Evolutionary conservation across 106 monocot species (phyloP).

Genomic region (Dioscorea dumetorum): DNA sequence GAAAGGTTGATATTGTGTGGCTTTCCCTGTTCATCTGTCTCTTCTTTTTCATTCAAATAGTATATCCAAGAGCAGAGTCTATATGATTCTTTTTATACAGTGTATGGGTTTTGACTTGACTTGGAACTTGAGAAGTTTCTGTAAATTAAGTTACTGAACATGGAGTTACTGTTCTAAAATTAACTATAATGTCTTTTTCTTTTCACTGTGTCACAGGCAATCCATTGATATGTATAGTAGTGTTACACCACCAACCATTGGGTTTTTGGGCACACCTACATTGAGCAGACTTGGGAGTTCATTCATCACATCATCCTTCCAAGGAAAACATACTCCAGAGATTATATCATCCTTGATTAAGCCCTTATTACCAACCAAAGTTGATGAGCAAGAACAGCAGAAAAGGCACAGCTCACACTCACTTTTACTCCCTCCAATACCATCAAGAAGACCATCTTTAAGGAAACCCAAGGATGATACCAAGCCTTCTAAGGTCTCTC

Average conservation of each 20-base stretch:
- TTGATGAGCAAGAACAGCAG: slow-evolving; percentile 21
- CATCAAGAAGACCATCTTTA: slow-evolving; percentile 35
- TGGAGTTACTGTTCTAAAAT: too few relatives aligned
- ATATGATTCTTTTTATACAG: too few relatives aligned
- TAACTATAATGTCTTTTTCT: background rate
- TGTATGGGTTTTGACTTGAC: too few relatives aligned
- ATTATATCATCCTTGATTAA: slow-evolving; percentile 57
- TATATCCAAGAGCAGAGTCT: too few relatives aligned
- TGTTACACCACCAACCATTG: slow-evolving; percentile 61
- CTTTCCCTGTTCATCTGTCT: too few relatives aligned
- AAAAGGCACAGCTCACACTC: slow-evolving; percentile 59
- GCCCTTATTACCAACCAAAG: slow-evolving; percentile 50
- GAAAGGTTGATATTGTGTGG: too few relatives aligned
- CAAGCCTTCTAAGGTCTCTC: slow-evolving; percentile 11
- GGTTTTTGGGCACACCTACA: slow-evolving; percentile 61
- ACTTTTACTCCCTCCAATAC: slow-evolving; percentile 21
- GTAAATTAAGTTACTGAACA: too few relatives aligned
- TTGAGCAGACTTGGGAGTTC: slow-evolving; percentile 74
- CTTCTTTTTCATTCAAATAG: too few relatives aligned
- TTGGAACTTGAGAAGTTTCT: too few relatives aligned
- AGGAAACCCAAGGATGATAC: slow-evolving; percentile 31
- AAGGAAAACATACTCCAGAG: slow-evolving; percentile 64
- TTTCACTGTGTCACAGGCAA: slow-evolving; percentile 45
- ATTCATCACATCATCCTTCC: slow-evolving; percentile 71
- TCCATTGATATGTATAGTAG: slow-evolving; percentile 90